These are phyloP conservation scores for Begonia fuchsioides DNA, from an alignment of 306 rosid genomes.

Conservation along the genomic window DNA sequence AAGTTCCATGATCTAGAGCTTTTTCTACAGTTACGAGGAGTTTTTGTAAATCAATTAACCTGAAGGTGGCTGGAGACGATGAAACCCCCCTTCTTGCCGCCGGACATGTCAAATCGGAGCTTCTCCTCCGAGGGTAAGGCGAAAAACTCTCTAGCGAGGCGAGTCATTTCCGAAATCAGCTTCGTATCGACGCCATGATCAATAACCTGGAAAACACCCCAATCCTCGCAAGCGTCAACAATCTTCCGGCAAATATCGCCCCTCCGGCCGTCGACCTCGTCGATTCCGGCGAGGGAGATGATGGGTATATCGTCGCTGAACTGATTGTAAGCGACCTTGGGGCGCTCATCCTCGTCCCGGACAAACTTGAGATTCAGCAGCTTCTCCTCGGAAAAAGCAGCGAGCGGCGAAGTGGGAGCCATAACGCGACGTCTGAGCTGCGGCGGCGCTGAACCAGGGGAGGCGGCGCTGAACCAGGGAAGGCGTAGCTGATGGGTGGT, in stretches of 20 bases:
- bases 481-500: too few relatives aligned
- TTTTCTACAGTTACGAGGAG: neutral
- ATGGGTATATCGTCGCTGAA: slow-evolving; percentile 38
- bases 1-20: neutral
- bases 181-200: slow-evolving; percentile 53
- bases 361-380: neutral
- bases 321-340: neutral
- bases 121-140: slow-evolving; percentile 56
- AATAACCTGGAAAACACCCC: slow-evolving; percentile 76
- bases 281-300: slow-evolving; percentile 55
- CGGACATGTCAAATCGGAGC: slow-evolving; percentile 72
- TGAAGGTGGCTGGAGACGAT: slow-evolving; percentile 71
- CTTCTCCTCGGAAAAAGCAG: neutral
- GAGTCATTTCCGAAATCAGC: slow-evolving; percentile 44
- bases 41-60: slow-evolving; percentile 15
- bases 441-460: too few relatives aligned
- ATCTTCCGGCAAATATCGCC: slow-evolving; percentile 36
- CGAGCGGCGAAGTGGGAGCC: neutral
- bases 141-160: slow-evolving; percentile 40
- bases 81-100: slow-evolving; percentile 82
- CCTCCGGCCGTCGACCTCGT: slow-evolving; percentile 28
- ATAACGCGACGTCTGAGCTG: too few relatives aligned
- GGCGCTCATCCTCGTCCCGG: neutral
- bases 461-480: too few relatives aligned
- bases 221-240: slow-evolving; percentile 62